Evolutionary conservation across 2,329 filamentous ascomycete genomes (phyloP), one percentile per base, ranked within the genome.

Genomic region (Trichoderma sp.): DNA sequence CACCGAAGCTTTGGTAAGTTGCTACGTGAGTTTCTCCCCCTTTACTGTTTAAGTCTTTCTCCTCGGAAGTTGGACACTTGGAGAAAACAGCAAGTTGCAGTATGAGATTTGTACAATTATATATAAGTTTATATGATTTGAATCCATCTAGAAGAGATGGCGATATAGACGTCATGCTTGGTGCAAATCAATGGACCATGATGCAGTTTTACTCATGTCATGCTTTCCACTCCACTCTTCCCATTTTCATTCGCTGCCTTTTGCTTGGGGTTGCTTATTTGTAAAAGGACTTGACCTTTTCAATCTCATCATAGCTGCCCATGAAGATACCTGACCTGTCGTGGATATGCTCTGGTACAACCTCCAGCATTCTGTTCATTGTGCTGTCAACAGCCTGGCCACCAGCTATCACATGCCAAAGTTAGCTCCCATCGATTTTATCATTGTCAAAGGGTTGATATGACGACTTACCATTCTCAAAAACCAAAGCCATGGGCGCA

Each of bases 401-500:
- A 77, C 96, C 96, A 78, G 96, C 93, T 96, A 76, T 53, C 78
- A 68, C 7, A 34, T 32, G 8, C 64, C 12, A 14, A 58, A 30
- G 75, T 84, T 76, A 83, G n/a, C n/a, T n/a, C n/a, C n/a, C n/a
- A n/a, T n/a, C n/a, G n/a, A n/a, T n/a, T n/a, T n/a, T n/a, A n/a
- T n/a, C n/a, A n/a, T n/a, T n/a, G n/a, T n/a, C n/a, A n/a, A n/a
- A n/a, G n/a, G n/a, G n/a, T n/a, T n/a, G n/a, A n/a, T n/a, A n/a
- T n/a, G n/a, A 51, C 9, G n/a, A 85, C 91, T 84, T 83, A 95
- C 93, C 96, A 84, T 99, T 98, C 84, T 99, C 96, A 82, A 99
- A 98, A 7, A 99, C 89, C 91, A 98, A 93, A 28, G 96, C 96
- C 96, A 99, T 99, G 51, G 96, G 96, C 15, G 96, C 96, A 81